Percentiles rank a stretch among this genome's conserved stretches.
These are phyloP conservation scores for Zasmidium citrigriseum DNA, from an alignment of 2,329 filamentous ascomycete genomes.

Conservation along the genomic window DNA sequence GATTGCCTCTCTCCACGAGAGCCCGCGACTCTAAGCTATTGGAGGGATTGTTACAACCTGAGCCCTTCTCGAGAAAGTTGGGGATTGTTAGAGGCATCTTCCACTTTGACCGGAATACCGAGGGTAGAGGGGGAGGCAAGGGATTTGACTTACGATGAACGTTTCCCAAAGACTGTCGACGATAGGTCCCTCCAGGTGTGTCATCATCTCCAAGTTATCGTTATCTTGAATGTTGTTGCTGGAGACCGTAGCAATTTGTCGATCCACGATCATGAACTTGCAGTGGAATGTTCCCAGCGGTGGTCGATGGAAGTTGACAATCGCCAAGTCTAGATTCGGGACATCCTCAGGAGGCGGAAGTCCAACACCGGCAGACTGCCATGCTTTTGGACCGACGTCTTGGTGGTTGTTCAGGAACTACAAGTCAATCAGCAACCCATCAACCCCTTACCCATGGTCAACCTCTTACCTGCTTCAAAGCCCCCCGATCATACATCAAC, in stretches of 20 bases:
- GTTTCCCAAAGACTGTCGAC: constrained; percentile 76
- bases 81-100: too few relatives aligned
- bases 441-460: too few relatives aligned
- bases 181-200: constrained; percentile 72
- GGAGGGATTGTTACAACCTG: too few relatives aligned
- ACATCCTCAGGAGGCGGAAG: constrained; percentile 66
- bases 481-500: constrained; percentile 73
- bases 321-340: constrained; percentile 70
- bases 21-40: too few relatives aligned
- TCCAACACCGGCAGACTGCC: constrained; percentile 55
- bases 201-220: constrained; percentile 77
- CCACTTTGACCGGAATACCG: too few relatives aligned
- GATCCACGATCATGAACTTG: constrained; percentile 77
- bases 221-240: constrained; percentile 76
- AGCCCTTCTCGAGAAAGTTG: too few relatives aligned
- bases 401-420: constrained; percentile 64
- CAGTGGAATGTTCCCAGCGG: constrained; percentile 74
- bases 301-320: constrained; percentile 71
- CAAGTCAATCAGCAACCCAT: constrained; percentile 5
- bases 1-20: too few relatives aligned
- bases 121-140: too few relatives aligned
- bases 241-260: constrained; percentile 68
- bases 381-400: constrained; percentile 59
- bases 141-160: constrained; percentile 51
- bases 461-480: constrained; percentile 55